Evolutionary conservation across 768 basidiomycete species (phyloP), one percentile per base, ranked within the genome.

Genomic region (Mycena epipterygia): DNA sequence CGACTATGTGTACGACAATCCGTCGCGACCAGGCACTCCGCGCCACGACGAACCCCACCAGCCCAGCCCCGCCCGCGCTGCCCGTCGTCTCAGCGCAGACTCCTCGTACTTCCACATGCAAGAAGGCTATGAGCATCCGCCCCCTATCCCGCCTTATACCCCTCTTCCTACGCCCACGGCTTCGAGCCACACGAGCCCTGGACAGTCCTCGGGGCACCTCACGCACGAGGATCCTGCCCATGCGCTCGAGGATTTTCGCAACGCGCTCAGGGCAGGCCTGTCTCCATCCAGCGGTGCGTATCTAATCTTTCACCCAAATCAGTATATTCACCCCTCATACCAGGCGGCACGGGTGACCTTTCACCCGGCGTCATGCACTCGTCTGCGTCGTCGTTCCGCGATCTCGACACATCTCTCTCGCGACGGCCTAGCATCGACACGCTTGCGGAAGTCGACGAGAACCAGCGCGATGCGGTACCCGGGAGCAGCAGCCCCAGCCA

Each of bases 361-460:
- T 69, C 71, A 1, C 71, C 73, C 14, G 59, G 23, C 23, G n/a
- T 37, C 39, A 21, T 61, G 21, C 65, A 37, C 21, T 75, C 76
- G 27, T 70, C 75, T 7, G 27, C 72, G 1, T 71, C 75, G 6
- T 74, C 74, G n/a, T 30, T 76, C 21, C 70, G 64, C 29, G 64
- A 74, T 16, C 75, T 67, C 17, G 78, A 79, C 12, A 76, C 73
- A 27, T 83, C 80, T 14, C 76, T 81, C 14, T 87, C 87, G 14
- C 82, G 85, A 53, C 77, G 80, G 44, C 82, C 79, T 14, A 82
- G 84, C 67, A 78, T 85, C 39, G 82, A 84, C n/a, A 83, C 81
- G 49, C 78, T 81, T 19, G 80, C 80, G 13, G 84, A 86, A 73
- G 75, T 81, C 32, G 83, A 76, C 27, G 72, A 73, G 64, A 25